Conservation (phyloP, 805 yeast species). For the Saccharomycopsis olivae region DNA sequence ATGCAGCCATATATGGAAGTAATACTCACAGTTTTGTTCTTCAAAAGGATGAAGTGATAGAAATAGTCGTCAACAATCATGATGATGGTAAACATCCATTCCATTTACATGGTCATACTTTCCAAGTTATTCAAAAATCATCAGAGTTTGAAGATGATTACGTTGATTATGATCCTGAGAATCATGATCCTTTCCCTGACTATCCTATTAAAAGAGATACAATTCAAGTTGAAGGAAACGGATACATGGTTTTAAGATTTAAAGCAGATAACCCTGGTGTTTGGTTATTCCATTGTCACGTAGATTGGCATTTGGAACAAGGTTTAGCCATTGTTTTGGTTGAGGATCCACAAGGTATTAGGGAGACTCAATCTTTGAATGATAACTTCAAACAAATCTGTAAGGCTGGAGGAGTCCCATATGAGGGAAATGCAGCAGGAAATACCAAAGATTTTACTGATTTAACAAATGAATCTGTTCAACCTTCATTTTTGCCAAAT, state of each 20-base stretch:
- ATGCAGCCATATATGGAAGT: conserved; percentile 61
- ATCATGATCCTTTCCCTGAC: conserved; percentile 38
- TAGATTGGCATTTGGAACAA: conserved; percentile 78
- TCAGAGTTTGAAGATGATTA: conserved; percentile 43
- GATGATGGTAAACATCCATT: conserved; percentile 77
- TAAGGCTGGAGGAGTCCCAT: conserved; percentile 32
- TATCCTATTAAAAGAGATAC: conserved; percentile 65
- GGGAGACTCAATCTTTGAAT: conserved; percentile 33
- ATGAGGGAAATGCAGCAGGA: conserved; percentile 69
- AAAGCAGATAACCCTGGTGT: conserved; percentile 84
- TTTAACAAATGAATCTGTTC: conserved; percentile 49
- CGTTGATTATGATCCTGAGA: conserved; percentile 41
- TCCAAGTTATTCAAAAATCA: conserved; percentile 51
- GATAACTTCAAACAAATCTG: conserved; percentile 43
- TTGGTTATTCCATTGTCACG: conserved; percentile 91
- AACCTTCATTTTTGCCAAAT: conserved; percentile 50
- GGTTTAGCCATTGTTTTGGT: conserved; percentile 65
- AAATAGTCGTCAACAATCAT: conserved; percentile 64
- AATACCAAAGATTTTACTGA: conserved; percentile 42
- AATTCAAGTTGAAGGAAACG: conserved; percentile 53
- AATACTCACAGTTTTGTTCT: conserved; percentile 56
- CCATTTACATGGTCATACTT: conserved; percentile 68
- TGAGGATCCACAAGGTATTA: conserved; percentile 55
- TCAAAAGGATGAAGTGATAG: conserved; percentile 53
- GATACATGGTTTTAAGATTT: conserved; percentile 61